phyloP scores from a whole-genome alignment of 2,329 filamentous ascomycete genomes.

The Cryphonectria radicalis region DNA sequence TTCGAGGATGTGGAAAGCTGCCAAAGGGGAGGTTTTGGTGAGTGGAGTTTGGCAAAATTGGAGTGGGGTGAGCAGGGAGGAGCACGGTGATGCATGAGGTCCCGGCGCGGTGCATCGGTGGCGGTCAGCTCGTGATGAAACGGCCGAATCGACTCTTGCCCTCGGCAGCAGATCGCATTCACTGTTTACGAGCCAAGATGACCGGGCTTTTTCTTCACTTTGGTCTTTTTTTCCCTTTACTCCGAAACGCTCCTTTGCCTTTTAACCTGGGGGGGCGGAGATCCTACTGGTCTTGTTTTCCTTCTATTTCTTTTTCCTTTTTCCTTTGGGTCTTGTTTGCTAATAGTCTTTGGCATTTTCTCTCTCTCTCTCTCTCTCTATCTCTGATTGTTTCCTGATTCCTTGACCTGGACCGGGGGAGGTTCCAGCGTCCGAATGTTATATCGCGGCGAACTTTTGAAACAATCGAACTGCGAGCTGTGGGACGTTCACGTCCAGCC shows the following conservation, averaged over 20 bases:
- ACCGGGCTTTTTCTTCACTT: slow-evolving; percentile 4
- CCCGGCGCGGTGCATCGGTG: slow-evolving; percentile 27
- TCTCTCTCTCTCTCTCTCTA: neutral
- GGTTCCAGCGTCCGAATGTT: neutral
- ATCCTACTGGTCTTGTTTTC: slow-evolving; percentile 17
- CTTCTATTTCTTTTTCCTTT: neutral
- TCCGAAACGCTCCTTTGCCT: slow-evolving; percentile 24
- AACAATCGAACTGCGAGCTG: slow-evolving; percentile 22
- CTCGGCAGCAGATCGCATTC: slow-evolving; percentile 7
- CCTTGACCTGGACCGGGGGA: slow-evolving; percentile 3
- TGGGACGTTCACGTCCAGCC: slow-evolving; percentile 13
- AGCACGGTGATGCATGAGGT: slow-evolving; percentile 22
- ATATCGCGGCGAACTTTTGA: slow-evolving; percentile 19
- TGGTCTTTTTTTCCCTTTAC: slow-evolving; percentile 6
- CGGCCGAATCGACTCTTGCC: slow-evolving; percentile 8
- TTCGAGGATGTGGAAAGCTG: slow-evolving; percentile 23
- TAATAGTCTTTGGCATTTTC: slow-evolving; percentile 17
- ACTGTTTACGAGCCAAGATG: slow-evolving; percentile 1
- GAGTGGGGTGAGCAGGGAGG: slow-evolving; percentile 22
- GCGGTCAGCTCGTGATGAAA: slow-evolving; percentile 24
- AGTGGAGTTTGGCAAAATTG: slow-evolving; percentile 30
- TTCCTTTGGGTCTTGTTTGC: slow-evolving; percentile 15
- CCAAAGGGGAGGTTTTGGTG: slow-evolving; percentile 19
- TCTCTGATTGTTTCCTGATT: slow-evolving; percentile 15
- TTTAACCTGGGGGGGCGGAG: slow-evolving; percentile 19